Evolutionary conservation across 106 monocot species (phyloP), one percentile per base, ranked within the genome.

Genomic region (Acanthochlamys bracteata): DNA sequence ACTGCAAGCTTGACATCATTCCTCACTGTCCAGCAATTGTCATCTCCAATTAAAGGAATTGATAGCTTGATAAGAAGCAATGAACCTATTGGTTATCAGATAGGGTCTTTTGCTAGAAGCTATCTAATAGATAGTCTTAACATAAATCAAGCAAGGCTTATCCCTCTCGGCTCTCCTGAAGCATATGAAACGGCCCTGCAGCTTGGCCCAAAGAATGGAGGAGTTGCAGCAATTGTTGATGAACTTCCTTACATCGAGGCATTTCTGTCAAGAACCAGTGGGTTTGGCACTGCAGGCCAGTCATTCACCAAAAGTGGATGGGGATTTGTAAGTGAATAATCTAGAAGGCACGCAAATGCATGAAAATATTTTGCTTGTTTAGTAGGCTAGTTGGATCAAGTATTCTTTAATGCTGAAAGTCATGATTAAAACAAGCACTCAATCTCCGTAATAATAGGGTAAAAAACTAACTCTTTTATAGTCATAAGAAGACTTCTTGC

Each of bases 1-100:
- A 92, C 92, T 13, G 90, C 90, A 26, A 91, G 86, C 65, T 71
- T 91, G 69, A 91, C 86, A 20, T 86, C 90, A 27, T 67, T 87
- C 55, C 72, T 92, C 14, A 92, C 92, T 0, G 81, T 87, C 21
- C 84, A 92, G 60, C 92, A 92, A 27, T 56, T 92, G 0, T 73
- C 81, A 42, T 78, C 83, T 53, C 67, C 77, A 14, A 83, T 87
- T 25, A 67, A 75, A 59, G 84, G 87, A 61, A 70, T 87, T 49
- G 87, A 92, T 40, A 74, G 81, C 72, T 76, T 92, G 73, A 71
- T 84, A 39, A 63, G 79, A 14, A 75, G 69, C 65, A 66, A 76
- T 60, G 66, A 74, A 7, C 92, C 87, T 42, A 84, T 92, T 55
- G 92, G 91, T 20, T 91, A 68, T 60, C 92, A 87, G 54, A 64